Conservation (phyloP, 805 yeast species). For the Kodamaea fukazawae region DNA sequence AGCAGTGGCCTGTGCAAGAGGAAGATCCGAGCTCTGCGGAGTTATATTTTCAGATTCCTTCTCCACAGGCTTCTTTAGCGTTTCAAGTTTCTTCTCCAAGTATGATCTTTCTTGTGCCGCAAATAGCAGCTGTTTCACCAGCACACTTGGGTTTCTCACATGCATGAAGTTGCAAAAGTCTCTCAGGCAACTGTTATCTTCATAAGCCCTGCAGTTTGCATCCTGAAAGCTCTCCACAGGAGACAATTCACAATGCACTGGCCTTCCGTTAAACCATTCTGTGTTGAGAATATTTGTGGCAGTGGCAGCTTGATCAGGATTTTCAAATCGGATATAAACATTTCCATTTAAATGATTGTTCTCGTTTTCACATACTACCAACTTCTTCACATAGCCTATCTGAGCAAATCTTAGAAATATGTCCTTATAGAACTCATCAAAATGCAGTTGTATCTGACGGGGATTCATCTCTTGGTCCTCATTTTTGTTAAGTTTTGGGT, state of each 20-base stretch:
- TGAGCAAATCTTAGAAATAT: constrained; percentile 58
- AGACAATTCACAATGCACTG: constrained; percentile 74
- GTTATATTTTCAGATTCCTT: not conserved
- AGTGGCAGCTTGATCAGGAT: constrained; percentile 53
- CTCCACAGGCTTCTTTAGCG: constrained; percentile 6
- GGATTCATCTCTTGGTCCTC: constrained; percentile 31
- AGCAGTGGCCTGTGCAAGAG: constrained; percentile 4
- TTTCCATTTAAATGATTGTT: constrained; percentile 84
- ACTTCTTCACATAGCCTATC: constrained; percentile 52
- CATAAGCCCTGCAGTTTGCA: constrained; percentile 74
- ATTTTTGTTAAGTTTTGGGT: constrained; percentile 48
- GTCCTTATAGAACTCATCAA: constrained; percentile 69
- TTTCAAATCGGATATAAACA: constrained; percentile 65
- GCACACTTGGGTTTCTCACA: constrained; percentile 52
- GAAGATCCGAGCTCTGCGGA: no score
- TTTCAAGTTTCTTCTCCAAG: constrained; percentile 16
- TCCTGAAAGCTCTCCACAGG: constrained; percentile 71
- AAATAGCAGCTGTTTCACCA: constrained; percentile 40
- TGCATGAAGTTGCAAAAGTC: constrained; percentile 88
- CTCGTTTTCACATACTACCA: constrained; percentile 79
- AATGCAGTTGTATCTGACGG: constrained; percentile 42
- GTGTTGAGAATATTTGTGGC: constrained; percentile 65
- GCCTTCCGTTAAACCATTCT: constrained; percentile 79
- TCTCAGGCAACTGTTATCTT: constrained; percentile 62
- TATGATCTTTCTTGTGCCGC: constrained; percentile 36